Base-by-base conservation (phyloP, 768 basidiomycete species). In the Leucosporidium scottii region DNA sequence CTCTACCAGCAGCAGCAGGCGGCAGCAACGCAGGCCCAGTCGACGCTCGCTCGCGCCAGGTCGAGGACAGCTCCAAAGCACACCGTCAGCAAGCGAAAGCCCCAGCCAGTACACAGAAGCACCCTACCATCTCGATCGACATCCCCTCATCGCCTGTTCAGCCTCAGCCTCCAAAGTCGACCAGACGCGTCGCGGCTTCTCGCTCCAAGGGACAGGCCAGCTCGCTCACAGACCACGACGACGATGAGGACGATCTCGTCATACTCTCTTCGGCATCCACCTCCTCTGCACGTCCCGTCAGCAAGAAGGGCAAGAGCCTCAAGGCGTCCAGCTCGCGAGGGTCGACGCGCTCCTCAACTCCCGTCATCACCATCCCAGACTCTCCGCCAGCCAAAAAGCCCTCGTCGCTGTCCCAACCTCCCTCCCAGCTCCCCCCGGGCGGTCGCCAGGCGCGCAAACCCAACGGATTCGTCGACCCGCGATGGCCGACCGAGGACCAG, bases 401-500 rank as follows among this genome's bases (percentile, higher is more conserved):
- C 21, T 15, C 58, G n/a, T 49, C 54, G 27, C 18, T n/a, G 0
- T 66, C 61, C 31, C 55, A 27, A 2, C 55, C 66, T 17, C 56
- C 62, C 25, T 56, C 59, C 25, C 59, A 64, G n/a, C n/a, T 60
- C 21, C 61, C 64, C 28, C 48, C 44, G 18, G 25, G 30, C 1
- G 53, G 59, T 18, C 25, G 66, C 18, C 62, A 57, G 23, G 23
- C 56, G 27, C 34, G 54, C 12, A 44, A 53, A 47, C 44, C 21
- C 28, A 15, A 44, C n/a, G 64, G 66, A 31, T 51, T 34, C 6
- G 2, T 61, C 23, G 61, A 63, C 31, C 39, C 62, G 47, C 47
- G 64, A 2, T 72, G 70, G 70, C 70, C 70, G 23, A 68, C 67
- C 5, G 39, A 25, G 20, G 70, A 72, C 39, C 64, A 72, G 54